Base-by-base conservation (phyloP, 177 flowering plant genomes). In the Vitis hybrid region DNA sequence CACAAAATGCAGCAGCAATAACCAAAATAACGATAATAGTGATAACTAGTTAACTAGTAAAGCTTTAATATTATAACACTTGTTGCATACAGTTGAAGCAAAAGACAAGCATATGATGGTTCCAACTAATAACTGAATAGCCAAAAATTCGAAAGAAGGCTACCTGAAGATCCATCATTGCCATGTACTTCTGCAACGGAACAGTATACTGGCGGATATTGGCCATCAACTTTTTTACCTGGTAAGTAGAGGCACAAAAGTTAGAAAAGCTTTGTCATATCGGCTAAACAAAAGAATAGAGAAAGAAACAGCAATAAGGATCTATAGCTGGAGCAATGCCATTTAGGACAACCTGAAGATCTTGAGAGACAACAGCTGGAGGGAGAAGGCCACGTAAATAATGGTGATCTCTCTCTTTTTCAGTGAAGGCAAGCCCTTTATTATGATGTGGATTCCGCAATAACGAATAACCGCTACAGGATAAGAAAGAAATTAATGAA, bases 111-210 rank as follows among this genome's bases (percentile, higher is more conserved):
- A 35, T 35, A 5, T 35, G 46, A 35, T 35, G 11, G 14, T 62
- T 59, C 27, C 60, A 30, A 66, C n/a, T 1, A 18, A 0, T 40
- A 19, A 14, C 7, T 61, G 49, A 55, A 19, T 4, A 30, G 61
- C 11, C 46, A 65, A 48, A 63, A 40, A 51, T 52, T 50, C 12
- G 58, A 62, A 57, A 27, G 52, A 57, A 60, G 11, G 15, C 6
- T 76, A 87, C 92, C 89, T 88, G 92, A 69, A 87, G 88, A 72
- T 85, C 91, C 91, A 87, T 88, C 92, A 88, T 87, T 56, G 90
- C 90, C 87, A 86, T 82, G 76, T 88, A 86, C 71, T 76, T 80
- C 77, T 88, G 92, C 63, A 88, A 69, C 0, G 92, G 92, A 75
- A 87, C 84, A 75, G 84, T 79, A 74, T 85, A 88, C 19, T 82